Conservation (phyloP, 1,284 basidiomycete species). For the Ceratobasidium sp. region DNA sequence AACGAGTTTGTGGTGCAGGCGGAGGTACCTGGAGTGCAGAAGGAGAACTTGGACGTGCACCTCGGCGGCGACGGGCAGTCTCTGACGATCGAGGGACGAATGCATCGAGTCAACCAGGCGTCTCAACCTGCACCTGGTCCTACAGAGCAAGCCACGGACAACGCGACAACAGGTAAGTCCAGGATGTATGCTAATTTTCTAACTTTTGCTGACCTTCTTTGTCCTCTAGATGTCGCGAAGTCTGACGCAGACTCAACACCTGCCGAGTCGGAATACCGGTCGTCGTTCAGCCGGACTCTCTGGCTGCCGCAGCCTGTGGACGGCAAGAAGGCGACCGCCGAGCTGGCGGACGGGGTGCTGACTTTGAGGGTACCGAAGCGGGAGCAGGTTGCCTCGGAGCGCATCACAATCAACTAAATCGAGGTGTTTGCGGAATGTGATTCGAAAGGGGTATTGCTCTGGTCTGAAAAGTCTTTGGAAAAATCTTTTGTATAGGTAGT, state of each 20-base stretch:
- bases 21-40: conserved; percentile 82
- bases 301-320: conserved; percentile 77
- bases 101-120: conserved; percentile 55
- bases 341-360: conserved; percentile 76
- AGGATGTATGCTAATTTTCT: not conserved
- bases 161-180: conserved; percentile 31
- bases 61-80: conserved; percentile 77
- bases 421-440: no score
- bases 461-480: no score
- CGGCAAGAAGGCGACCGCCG: conserved; percentile 69
- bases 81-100: conserved; percentile 77
- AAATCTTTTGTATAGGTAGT: no score
- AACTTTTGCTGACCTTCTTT: conserved; percentile 12
- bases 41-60: conserved; percentile 78
- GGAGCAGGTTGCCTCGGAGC: not conserved
- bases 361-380: conserved; percentile 52
- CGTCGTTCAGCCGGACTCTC: conserved; percentile 74
- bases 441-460: no score
- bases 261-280: conserved; percentile 55
- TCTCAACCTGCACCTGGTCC: not conserved
- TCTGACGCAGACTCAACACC: not conserved
- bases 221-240: conserved; percentile 22
- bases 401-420: conserved; percentile 38
- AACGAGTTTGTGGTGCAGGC: conserved; percentile 78
- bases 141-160: conserved; percentile 9